Evolutionary conservation across 2,329 filamentous ascomycete species (phyloP).

Genomic region (Paraconiothyrium sp.): DNA sequence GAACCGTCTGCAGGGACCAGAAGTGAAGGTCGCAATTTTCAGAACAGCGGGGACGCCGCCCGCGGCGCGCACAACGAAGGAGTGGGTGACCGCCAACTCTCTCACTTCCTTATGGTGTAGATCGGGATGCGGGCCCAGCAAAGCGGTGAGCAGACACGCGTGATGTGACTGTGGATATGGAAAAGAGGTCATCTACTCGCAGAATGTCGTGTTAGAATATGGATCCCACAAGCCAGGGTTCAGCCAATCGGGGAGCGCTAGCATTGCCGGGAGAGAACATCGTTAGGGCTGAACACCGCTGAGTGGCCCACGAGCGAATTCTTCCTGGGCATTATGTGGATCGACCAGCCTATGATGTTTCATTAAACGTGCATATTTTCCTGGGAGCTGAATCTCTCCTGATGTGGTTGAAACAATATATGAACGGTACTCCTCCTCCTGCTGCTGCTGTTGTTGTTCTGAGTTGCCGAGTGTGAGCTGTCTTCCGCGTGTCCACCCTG

Average conservation of each 20-base stretch:
- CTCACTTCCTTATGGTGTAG: background rate
- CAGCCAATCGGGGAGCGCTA: slow-evolving; percentile 29
- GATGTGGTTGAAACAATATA: background rate
- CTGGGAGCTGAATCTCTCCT: background rate
- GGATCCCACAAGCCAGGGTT: slow-evolving; percentile 6
- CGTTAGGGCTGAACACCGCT: slow-evolving; percentile 16
- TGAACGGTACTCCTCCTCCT: no score
- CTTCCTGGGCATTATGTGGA: slow-evolving; percentile 6
- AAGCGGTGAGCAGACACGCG: background rate
- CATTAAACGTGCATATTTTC: background rate
- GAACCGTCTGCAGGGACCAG: background rate
- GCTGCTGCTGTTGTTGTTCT: background rate
- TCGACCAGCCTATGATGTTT: slow-evolving; percentile 9
- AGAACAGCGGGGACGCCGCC: slow-evolving; percentile 10
- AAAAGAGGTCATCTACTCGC: slow-evolving; percentile 13
- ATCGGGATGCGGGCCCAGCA: slow-evolving; percentile 11
- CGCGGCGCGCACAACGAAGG: slow-evolving; percentile 8
- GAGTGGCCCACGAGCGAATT: slow-evolving; percentile 10
- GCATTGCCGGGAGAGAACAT: slow-evolving; percentile 10
- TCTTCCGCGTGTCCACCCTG: background rate
- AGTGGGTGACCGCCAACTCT: slow-evolving; percentile 8
- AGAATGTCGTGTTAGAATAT: slow-evolving; percentile 26
- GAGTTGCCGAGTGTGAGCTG: background rate
- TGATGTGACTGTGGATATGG: slow-evolving; percentile 3
- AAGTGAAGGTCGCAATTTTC: background rate